Percentiles rank a stretch among this genome's conserved stretches.
These are phyloP conservation scores for Fragaria vesca DNA, from an alignment of 306 rosid genomes.

Conservation along the genomic window DNA sequence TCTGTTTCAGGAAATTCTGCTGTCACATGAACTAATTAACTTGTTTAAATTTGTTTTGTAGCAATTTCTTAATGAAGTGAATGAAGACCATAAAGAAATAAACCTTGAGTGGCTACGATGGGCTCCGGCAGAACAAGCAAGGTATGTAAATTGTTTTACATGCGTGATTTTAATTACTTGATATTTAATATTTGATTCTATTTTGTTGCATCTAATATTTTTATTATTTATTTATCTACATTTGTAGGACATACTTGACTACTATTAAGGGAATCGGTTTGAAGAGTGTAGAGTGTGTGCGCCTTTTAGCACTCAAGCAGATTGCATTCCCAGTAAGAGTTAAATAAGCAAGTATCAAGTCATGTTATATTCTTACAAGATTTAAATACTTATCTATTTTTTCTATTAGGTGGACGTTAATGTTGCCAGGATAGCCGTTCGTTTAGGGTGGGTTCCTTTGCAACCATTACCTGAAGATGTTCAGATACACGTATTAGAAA, in stretches of 20 bases:
- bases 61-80: slow-evolving; percentile 44
- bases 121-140: slow-evolving; percentile 43
- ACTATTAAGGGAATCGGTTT: slow-evolving; percentile 59
- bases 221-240: neutral
- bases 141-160: slow-evolving; percentile 24
- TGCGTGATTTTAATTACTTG: neutral
- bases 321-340: slow-evolving; percentile 61
- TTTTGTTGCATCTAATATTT: neutral
- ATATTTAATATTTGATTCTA: too few species aligned
- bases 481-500: neutral
- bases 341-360: neutral
- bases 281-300: slow-evolving; percentile 76
- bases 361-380: neutral
- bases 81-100: slow-evolving; percentile 29
- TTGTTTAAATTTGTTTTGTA: slow-evolving; percentile 20
- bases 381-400: neutral
- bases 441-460: too few species aligned
- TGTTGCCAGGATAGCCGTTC: slow-evolving; percentile 34
- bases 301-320: slow-evolving; percentile 64
- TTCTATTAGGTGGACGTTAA: slow-evolving; percentile 67
- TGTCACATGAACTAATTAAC: too few species aligned
- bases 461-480: slow-evolving; percentile 31
- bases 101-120: slow-evolving; percentile 78
- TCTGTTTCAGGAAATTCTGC: too few species aligned
- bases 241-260: slow-evolving; percentile 50